Percentiles rank a stretch among this genome's conserved stretches.
These are phyloP conservation scores for Huiozyma sinensis DNA, from an alignment of 805 yeast genomes.

Conservation along the genomic window DNA sequence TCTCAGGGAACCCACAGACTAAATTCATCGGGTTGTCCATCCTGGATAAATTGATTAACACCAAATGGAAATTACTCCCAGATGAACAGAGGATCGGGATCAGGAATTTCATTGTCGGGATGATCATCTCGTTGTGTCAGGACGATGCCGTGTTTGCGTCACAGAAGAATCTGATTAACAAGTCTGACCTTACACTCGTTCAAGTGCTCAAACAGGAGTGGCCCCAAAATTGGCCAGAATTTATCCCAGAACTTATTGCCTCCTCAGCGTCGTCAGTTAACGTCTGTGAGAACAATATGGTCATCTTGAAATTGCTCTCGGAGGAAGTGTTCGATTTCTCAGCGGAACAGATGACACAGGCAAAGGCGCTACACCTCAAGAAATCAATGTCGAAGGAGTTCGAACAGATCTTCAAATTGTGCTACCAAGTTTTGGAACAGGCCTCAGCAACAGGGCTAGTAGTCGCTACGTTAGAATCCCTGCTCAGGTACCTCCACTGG, in stretches of 20 bases:
- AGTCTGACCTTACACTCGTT: constrained; percentile 87
- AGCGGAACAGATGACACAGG: constrained; percentile 95
- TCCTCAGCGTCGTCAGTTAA: constrained; percentile 78
- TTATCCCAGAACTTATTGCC: constrained; percentile 83
- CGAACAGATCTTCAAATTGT: constrained; percentile 83
- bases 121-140: constrained; percentile 86
- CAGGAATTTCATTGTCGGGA: constrained; percentile 83
- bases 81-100: constrained; percentile 84
- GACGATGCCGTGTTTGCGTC: constrained; percentile 60
- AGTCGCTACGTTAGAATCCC: constrained; percentile 70
- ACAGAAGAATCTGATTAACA: constrained; percentile 78
- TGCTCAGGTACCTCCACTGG: constrained; percentile 86
- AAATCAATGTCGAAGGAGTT: constrained; percentile 81
- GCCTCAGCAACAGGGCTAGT: constrained; percentile 77
- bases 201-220: constrained; percentile 95
- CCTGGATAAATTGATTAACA: constrained; percentile 77
- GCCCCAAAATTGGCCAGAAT: constrained; percentile 98
- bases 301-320: constrained; percentile 72
- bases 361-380: constrained; percentile 77
- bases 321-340: constrained; percentile 95
- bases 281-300: constrained; percentile 97
- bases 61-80: constrained; percentile 90
- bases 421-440: constrained; percentile 87
- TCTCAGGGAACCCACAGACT: constrained; percentile 69
- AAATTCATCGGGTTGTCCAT: constrained; percentile 88